Conservation (phyloP, 495 filamentous ascomycete genomes). For the Tuber magnatum region DNA sequence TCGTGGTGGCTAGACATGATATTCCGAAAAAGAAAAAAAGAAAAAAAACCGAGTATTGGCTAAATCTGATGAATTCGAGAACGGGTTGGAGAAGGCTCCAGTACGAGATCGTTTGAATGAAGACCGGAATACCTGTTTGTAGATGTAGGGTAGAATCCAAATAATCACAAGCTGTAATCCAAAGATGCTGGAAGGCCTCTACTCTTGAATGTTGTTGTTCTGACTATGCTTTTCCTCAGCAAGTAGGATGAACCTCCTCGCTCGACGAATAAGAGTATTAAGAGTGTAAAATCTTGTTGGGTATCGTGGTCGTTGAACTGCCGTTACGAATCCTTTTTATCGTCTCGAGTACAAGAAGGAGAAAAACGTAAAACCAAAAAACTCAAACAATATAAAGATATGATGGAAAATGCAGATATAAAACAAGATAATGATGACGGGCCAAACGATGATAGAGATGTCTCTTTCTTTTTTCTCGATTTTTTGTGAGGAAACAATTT, state of each 20-base stretch:
- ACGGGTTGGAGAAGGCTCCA: background rate
- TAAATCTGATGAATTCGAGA: background rate
- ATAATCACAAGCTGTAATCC: background rate
- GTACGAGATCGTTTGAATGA: background rate
- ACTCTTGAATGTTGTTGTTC: background rate
- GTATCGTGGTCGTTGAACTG: background rate
- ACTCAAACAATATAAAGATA: slow-evolving; percentile 25
- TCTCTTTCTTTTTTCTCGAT: too few species aligned
- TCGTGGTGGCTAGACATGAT: slow-evolving; percentile 40
- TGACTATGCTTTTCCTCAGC: background rate
- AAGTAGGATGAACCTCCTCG: background rate
- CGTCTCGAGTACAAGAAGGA: slow-evolving; percentile 25
- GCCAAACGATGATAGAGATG: slow-evolving; percentile 22
- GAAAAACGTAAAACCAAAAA: slow-evolving; percentile 19
- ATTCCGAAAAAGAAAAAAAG: slow-evolving; percentile 9
- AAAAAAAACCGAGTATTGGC: background rate
- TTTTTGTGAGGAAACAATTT: slow-evolving; percentile 22
- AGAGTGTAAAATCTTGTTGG: slow-evolving; percentile 2
- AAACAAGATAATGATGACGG: slow-evolving; percentile 15
- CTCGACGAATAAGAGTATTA: background rate
- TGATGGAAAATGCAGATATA: slow-evolving; percentile 11
- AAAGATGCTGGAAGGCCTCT: background rate
- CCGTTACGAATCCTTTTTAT: slow-evolving; percentile 8
- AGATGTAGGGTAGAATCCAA: background rate
- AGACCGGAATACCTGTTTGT: background rate